Conservation (phyloP, 116 monocot species). For the Dioscorea cayenensis region DNA sequence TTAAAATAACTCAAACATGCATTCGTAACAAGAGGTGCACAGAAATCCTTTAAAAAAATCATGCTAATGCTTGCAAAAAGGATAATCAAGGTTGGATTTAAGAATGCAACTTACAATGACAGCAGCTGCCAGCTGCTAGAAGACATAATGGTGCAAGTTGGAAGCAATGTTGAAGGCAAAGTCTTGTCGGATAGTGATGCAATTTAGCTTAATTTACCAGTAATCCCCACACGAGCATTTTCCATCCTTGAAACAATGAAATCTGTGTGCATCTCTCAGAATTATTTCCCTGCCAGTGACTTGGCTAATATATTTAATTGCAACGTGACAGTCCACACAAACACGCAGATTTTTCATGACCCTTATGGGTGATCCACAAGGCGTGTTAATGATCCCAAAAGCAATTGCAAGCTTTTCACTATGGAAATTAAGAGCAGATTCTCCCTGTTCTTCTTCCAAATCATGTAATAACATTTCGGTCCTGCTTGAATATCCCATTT, state of each 20-base stretch:
- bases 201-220: conserved; percentile 24
- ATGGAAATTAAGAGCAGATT: conserved; percentile 22
- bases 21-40: too few species aligned
- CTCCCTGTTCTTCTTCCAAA: conserved; percentile 49
- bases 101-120: too few species aligned
- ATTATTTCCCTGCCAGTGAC: conserved; percentile 28
- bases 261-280: conserved; percentile 30
- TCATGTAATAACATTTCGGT: conserved; percentile 43
- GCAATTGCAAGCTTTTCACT: conserved; percentile 52
- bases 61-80: too few species aligned
- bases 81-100: too few species aligned
- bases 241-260: conserved; percentile 39
- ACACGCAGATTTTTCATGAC: conserved; percentile 49
- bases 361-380: conserved; percentile 26
- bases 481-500: conserved; percentile 37
- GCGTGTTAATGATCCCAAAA: conserved; percentile 48
- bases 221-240: conserved; percentile 44
- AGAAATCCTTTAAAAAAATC: too few species aligned
- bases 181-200: neutral
- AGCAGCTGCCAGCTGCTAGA: neutral
- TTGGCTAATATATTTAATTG: conserved; percentile 34
- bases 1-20: too few species aligned
- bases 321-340: conserved; percentile 45
- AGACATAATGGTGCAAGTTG: neutral
- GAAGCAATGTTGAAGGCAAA: neutral